Conservation (phyloP, 2,329 filamentous ascomycete genomes). For the Phyllosticta paracitricarpa region DNA sequence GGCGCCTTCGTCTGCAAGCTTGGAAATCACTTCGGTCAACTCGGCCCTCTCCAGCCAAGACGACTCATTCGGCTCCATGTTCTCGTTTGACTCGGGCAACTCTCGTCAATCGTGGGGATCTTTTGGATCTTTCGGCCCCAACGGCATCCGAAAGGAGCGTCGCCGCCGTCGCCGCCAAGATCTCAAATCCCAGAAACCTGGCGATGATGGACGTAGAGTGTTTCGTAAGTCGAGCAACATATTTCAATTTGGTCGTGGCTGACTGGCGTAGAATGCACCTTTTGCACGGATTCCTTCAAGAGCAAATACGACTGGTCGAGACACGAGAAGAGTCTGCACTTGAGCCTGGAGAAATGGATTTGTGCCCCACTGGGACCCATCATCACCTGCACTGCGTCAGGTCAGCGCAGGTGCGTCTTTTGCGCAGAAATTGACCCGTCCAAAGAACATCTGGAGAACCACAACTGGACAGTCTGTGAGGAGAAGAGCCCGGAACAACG, state of each 20-base stretch:
- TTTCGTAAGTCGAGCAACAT: constrained; percentile 17
- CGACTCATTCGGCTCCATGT: constrained; percentile 46
- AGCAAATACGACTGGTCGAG: constrained; percentile 32
- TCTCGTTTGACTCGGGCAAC: constrained; percentile 46
- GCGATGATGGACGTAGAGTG: background rate
- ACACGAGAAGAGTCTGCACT: constrained; percentile 30
- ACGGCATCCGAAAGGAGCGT: constrained; percentile 44
- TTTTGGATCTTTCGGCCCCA: constrained; percentile 15
- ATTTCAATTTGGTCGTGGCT: constrained; percentile 2
- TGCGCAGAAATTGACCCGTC: constrained; percentile 46
- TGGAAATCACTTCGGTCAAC: constrained; percentile 40
- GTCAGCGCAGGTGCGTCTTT: constrained; percentile 48
- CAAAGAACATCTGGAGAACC: constrained; percentile 46
- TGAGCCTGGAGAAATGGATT: constrained; percentile 35
- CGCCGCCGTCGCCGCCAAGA: constrained; percentile 40
- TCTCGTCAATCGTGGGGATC: constrained; percentile 44
- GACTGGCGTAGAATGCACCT: constrained; percentile 26
- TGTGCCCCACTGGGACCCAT: constrained; percentile 50
- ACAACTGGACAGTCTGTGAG: constrained; percentile 54
- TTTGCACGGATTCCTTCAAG: constrained; percentile 31
- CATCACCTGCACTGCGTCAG: constrained; percentile 47
- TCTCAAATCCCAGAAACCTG: constrained; percentile 1
- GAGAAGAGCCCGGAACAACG: constrained; percentile 56
- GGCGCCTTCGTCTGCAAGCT: constrained; percentile 43
- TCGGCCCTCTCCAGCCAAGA: constrained; percentile 40